These are phyloP conservation scores for Naganishia cerealis DNA, from an alignment of 1,284 basidiomycete species.

Conservation along the genomic window DNA sequence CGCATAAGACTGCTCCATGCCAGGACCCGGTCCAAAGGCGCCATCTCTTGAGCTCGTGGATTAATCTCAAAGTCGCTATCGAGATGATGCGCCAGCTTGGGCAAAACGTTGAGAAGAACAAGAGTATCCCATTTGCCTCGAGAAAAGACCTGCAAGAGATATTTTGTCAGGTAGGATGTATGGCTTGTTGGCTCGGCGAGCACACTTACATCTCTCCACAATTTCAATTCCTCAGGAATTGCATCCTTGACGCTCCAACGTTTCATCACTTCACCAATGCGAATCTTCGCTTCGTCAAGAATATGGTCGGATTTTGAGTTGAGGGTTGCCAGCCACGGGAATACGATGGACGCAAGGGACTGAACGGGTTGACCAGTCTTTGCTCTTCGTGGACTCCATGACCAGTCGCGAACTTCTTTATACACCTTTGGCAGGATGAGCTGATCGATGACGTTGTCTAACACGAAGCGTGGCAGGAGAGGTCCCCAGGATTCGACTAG, in stretches of 20 bases:
- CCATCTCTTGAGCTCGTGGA: conserved; percentile 81
- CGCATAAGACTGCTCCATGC: conserved; percentile 75
- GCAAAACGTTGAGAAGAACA: conserved; percentile 83
- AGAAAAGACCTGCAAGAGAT: conserved; percentile 64
- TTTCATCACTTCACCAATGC: conserved; percentile 75
- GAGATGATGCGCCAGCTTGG: conserved; percentile 76
- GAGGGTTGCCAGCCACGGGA: conserved; percentile 91
- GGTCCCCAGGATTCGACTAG: conserved; percentile 85
- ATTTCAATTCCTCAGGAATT: conserved; percentile 69
- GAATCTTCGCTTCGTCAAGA: conserved; percentile 78
- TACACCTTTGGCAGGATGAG: conserved; percentile 88
- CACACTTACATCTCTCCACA: conserved; percentile 75
- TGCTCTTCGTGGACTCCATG: conserved; percentile 57
- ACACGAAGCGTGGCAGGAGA: conserved; percentile 83
- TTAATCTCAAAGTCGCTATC: conserved; percentile 83
- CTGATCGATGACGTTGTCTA: conserved; percentile 93
- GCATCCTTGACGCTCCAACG: conserved; percentile 74
- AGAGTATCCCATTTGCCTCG: conserved; percentile 84
- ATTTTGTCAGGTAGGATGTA: background rate
- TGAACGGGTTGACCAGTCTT: conserved; percentile 41
- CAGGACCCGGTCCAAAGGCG: conserved; percentile 71
- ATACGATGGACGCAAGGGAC: conserved; percentile 76
- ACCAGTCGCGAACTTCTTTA: conserved; percentile 79
- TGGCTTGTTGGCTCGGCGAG: background rate
- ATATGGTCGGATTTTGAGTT: conserved; percentile 75